These are phyloP conservation scores for Neofusicoccum umdonicola DNA, from an alignment of 2,329 filamentous ascomycete species.

Conservation along the genomic window DNA sequence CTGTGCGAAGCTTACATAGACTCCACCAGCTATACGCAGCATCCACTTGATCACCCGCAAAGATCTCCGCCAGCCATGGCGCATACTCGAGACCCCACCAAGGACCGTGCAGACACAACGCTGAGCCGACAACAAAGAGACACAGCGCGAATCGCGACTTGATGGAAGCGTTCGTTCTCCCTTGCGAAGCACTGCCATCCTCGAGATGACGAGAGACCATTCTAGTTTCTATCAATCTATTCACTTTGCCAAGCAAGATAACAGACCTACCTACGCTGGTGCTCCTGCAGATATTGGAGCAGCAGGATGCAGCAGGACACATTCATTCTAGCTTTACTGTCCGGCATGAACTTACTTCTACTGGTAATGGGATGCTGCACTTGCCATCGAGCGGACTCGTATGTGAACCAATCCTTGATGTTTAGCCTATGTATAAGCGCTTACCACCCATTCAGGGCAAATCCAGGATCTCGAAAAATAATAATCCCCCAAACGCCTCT, in stretches of 20 bases:
- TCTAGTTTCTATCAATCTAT: conserved; percentile 3
- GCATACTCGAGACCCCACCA: background rate
- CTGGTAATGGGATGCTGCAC: background rate
- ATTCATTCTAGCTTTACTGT: background rate
- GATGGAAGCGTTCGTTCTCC: background rate
- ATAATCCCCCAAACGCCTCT: conserved; percentile 11
- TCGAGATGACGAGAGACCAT: background rate
- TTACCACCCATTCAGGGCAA: background rate
- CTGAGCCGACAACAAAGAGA: too few species aligned
- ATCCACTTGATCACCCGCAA: background rate
- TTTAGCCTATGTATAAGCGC: conserved; percentile 4
- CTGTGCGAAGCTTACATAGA: too few species aligned
- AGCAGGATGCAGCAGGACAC: background rate
- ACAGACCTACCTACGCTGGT: background rate
- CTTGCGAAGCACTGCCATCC: background rate
- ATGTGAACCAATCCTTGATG: background rate
- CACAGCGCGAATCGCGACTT: background rate
- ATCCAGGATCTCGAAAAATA: background rate
- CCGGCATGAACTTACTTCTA: background rate
- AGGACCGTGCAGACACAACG: too few species aligned
- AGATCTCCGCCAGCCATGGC: background rate
- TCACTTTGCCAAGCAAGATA: background rate
- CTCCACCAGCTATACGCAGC: background rate
- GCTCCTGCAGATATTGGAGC: background rate
- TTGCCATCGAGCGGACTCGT: background rate